Evolutionary conservation across 768 basidiomycete genomes (phyloP), one percentile per base, ranked within the genome.

Genomic region (Collybia sordida): DNA sequence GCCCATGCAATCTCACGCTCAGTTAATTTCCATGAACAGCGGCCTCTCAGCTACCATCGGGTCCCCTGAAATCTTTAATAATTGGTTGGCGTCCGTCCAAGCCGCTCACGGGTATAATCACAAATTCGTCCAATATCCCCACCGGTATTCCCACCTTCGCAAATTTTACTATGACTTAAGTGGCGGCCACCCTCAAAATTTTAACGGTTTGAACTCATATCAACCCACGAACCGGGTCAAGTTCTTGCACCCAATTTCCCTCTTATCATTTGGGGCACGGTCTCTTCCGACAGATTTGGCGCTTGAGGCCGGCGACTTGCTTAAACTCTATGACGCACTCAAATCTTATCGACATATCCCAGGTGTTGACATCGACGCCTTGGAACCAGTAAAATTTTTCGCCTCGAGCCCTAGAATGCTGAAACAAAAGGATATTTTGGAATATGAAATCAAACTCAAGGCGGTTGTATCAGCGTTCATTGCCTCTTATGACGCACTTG

Each of bases 1-100:
- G n/a, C 8, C 39, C 15, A 49, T 42, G 23, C 42, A 34, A 19
- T 42, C 21, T 53, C 28, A n/a, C 1, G 21, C 14, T 36, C 34
- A 11, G n/a, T 23, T 18, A 23, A 49, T 51, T 1, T 38, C 18
- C 25, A 11, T 24, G 45, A 21, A 15, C n/a, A 86, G 84, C 54
- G 88, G 86, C 18, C 70, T 89, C 19, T 87, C 85, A 6, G 88
- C 87, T 1, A 89, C 87, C 0, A 75, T 89, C 24, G 87, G 87
- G 17, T 68, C 75, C 0, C 85, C 87, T 0, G 77, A 85, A 41
- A 65, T 67, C 15, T 89, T 89, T 65, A 86, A 83, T 54, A 52
- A 66, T 3, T 89, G 87, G 87, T 77, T 89, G 1, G 68, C 68
- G 45, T 74, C 78, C 1, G 80, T 89, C 14, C 86, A 89, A 62